Evolutionary conservation across 1,139 yeast genomes (phyloP), one percentile per base, ranked within the genome.

Genomic region (Debaryomyces psychrophilus): DNA sequence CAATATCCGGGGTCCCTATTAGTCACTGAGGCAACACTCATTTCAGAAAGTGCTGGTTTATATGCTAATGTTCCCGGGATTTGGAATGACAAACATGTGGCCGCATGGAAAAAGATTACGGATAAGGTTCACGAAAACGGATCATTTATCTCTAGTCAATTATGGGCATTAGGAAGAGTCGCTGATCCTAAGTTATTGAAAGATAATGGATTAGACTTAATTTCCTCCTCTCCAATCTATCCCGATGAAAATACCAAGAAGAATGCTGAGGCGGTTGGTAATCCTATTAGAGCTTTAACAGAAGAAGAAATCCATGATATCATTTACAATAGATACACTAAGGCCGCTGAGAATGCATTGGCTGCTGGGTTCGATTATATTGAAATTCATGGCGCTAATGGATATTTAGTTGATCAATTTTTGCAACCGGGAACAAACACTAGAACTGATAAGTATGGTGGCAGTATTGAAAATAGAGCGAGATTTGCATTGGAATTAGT

Each of bases 401-500:
- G 79, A 7, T 73, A 72, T 49, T 54, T 75, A 31, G 37, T 71
- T 20, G 64, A 65, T 50, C 62, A 63, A 45, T 73, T 76, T 55
- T 43, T 68, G 47, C 40, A 37, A 40, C 52, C 71, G 41, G 61
- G 73, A 18, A 52, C 60, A 1, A 79, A 79, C 56, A 54, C 67
- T 44, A 67, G 85, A 60, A 73, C 73, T 6, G 84, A 79, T 53
- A 62, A 76, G 50, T 80, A 79, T 51, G 84, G 84, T 43, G 84
- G 84, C 0, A 65, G 76, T 46, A 71, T 84, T 52, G 89, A 83
- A 60, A 85, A 85, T 67, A 73, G 89, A 51, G 74, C 85, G 23
- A 69, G 87, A 48, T 75, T 85, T 54, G 54, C 73, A 9, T 67
- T 84, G 37, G 85, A 83, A 57, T 69, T 82, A 18, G 63, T 85